Evolutionary conservation across 371 early-diverging fungal genomes (phyloP).

Genomic region (Umbelopsis sp.): DNA sequence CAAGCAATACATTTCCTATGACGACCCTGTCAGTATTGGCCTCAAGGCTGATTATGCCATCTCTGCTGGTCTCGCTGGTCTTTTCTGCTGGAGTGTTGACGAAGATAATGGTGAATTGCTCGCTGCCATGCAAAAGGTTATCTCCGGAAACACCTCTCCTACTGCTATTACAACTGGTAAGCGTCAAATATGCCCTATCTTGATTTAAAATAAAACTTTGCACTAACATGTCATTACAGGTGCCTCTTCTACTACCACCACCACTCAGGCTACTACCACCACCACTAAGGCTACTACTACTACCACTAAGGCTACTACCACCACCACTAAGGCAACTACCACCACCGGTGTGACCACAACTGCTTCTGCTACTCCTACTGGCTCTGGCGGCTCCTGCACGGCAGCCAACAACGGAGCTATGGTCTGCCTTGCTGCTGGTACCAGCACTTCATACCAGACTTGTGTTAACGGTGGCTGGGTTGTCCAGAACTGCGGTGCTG

Average conservation of each 20-base stretch:
- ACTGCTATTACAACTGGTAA: constrained; percentile 16
- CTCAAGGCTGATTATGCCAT: constrained; percentile 51
- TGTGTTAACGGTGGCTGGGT: too few species aligned
- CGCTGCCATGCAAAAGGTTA: constrained; percentile 29
- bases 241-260: constrained; percentile 1
- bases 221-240: not conserved
- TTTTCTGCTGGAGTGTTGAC: constrained; percentile 59
- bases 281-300: constrained; percentile 11
- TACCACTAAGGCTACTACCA: constrained; percentile 5
- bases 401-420: too few species aligned
- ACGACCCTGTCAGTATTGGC: constrained; percentile 55
- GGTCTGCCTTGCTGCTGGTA: too few species aligned
- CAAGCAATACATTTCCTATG: constrained; percentile 62
- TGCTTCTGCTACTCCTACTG: constrained; percentile 16
- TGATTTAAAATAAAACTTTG: not conserved
- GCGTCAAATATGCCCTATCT: not conserved
- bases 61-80: constrained; percentile 46
- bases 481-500: too few species aligned
- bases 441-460: constrained; percentile 17
- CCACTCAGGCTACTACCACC: constrained; percentile 14
- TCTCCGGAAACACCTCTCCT: constrained; percentile 27
- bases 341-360: constrained; percentile 1
- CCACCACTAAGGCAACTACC: constrained; percentile 8
- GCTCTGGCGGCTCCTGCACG: constrained; percentile 11
- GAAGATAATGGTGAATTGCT: constrained; percentile 23